Conservation (phyloP, 1,139 yeast species). For the Casaregolazyma lundiana region DNA sequence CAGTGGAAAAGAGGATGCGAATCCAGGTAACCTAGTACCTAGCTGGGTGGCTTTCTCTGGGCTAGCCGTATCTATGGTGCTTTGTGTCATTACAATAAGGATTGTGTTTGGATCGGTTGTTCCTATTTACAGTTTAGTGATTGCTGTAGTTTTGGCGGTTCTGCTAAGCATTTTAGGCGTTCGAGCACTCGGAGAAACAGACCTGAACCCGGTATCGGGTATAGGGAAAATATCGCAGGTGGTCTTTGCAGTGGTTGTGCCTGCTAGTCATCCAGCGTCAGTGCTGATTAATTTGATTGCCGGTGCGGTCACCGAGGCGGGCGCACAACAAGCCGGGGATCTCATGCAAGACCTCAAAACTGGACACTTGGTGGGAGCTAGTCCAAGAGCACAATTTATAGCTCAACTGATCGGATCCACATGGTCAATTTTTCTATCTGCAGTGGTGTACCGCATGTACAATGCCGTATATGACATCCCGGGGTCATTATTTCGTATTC, state of each 20-base stretch:
- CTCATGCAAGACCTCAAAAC: constrained; percentile 96
- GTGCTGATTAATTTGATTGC: constrained; percentile 83
- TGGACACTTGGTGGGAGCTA: constrained; percentile 86
- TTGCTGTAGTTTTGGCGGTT: constrained; percentile 71
- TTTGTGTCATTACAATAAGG: constrained; percentile 63
- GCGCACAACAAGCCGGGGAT: constrained; percentile 99
- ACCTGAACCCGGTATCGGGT: constrained; percentile 93
- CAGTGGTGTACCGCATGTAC: constrained; percentile 78
- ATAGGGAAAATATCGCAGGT: constrained; percentile 92
- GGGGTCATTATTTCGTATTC: constrained; percentile 71
- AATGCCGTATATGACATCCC: constrained; percentile 81
- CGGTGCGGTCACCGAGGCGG: constrained; percentile 97
- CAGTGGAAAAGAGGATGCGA: constrained; percentile 39
- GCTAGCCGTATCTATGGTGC: constrained; percentile 53
- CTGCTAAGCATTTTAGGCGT: constrained; percentile 82
- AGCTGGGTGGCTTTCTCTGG: constrained; percentile 54
- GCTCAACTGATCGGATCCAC: constrained; percentile 87
- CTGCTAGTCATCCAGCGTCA: constrained; percentile 70
- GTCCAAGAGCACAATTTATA: constrained; percentile 84
- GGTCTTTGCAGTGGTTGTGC: constrained; percentile 77
- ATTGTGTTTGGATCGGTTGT: constrained; percentile 64
- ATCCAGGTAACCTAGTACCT: constrained; percentile 47
- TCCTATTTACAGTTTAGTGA: constrained; percentile 63
- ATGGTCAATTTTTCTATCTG: constrained; percentile 75
- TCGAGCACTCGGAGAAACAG: constrained; percentile 93